Evolutionary conservation across 768 basidiomycete genomes (phyloP), one percentile per base, ranked within the genome.

Genomic region (Trametopsis cervina): DNA sequence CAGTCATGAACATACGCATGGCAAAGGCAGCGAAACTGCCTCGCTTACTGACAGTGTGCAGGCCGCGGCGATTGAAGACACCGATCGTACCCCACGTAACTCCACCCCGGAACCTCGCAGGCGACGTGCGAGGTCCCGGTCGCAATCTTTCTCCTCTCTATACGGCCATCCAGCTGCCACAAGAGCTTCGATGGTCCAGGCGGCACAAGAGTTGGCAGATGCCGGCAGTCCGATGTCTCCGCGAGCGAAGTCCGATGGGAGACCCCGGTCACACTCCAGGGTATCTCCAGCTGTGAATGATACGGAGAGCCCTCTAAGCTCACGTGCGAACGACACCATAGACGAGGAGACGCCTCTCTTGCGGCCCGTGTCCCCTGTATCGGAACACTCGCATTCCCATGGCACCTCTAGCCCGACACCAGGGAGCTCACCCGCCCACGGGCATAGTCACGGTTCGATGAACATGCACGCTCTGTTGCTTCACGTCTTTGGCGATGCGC

Each of bases 391-490:
- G 17, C 51, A 55, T 23, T 50, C 50, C 17, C 50, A 49, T 18
- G 48, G 46, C 17, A 47, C 46, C 13, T 52, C 48, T 21, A 49
- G 29, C 29, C 9, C 29, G 29, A 15, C 29, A 51, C 1, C 53
- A 56, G 35, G 50, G 55, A 2, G 20, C 58, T 27, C 29, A 51
- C 20, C n/a, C n/a, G n/a, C n/a, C n/a, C 15, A 17, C 50, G 53
- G 50, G 45, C 69, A 76, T 61, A 54, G 67, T 18, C 80, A 83
- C 57, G 66, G 68, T 0, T 89, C 85, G 0, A 98, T 99, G 96
- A 99, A 98, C 67, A 97, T 98, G 94, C 85, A 74, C n/a, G 96
- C 93, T 24, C 74, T 99, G 1, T 72, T 98, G 25, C 68, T 99
- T 23, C 96, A 99, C 64, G 96, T 98, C 33, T 65, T 99, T 39